Conservation (phyloP, 768 basidiomycete species). For the Agaricus subrufescens region DNA sequence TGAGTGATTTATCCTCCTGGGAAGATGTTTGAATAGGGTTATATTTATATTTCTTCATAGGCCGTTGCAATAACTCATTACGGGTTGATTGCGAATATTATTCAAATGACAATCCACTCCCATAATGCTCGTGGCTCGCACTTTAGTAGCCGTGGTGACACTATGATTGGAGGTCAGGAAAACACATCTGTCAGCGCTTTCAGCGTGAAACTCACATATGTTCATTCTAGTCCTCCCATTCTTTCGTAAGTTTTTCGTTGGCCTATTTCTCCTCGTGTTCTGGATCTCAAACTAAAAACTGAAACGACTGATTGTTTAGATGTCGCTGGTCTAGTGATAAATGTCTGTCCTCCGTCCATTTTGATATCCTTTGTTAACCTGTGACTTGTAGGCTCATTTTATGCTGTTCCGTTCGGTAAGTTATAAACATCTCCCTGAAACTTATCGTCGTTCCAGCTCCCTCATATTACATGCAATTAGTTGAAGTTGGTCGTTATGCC, state of each 20-base stretch:
- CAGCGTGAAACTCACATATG: constrained; percentile 8
- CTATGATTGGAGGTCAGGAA: constrained; percentile 32
- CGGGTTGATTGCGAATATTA: constrained; percentile 50
- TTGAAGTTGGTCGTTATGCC: constrained; percentile 44
- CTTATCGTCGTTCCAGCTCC: neutral
- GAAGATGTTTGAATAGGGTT: neutral
- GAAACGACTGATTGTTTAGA: too few relatives aligned
- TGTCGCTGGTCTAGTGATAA: constrained; percentile 47
- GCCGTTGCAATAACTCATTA: constrained; percentile 51
- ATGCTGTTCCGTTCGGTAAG: constrained; percentile 48
- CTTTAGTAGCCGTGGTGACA: constrained; percentile 43
- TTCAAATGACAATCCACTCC: constrained; percentile 45
- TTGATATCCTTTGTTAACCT: constrained; percentile 10
- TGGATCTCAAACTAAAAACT: too few relatives aligned
- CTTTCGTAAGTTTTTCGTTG: constrained; percentile 36
- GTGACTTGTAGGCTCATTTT: constrained; percentile 42
- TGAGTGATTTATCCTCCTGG: constrained; percentile 14
- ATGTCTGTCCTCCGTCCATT: constrained; percentile 27
- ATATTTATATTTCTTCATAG: constrained; percentile 17
- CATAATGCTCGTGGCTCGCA: constrained; percentile 24
- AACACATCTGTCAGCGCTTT: neutral
- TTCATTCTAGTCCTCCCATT: constrained; percentile 25
- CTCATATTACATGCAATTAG: constrained; percentile 22
- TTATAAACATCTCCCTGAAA: neutral
- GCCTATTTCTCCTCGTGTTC: too few relatives aligned